These are phyloP conservation scores for Escovopsis sp. DNA, from an alignment of 2,329 filamentous ascomycete genomes.

Conservation along the genomic window DNA sequence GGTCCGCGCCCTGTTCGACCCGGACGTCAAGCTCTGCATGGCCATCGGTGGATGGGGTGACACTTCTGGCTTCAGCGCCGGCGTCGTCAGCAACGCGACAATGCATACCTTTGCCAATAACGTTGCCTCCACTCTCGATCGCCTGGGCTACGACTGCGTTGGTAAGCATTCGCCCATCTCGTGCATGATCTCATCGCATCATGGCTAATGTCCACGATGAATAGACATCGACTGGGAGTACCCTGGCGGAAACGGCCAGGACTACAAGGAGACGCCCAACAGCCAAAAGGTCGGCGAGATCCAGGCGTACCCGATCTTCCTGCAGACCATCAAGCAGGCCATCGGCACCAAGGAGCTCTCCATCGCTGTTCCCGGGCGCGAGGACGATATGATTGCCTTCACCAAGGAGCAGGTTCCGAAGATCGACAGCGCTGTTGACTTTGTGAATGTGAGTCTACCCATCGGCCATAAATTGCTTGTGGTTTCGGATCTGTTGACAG, in stretches of 20 bases:
- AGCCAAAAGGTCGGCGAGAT: conserved; percentile 43
- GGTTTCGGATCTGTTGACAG: not conserved
- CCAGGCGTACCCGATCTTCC: conserved; percentile 42
- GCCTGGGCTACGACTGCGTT: conserved; percentile 44
- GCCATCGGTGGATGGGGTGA: conserved; percentile 54
- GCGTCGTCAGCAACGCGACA: conserved; percentile 28
- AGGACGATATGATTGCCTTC: conserved; percentile 53
- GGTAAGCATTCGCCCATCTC: conserved; percentile 19
- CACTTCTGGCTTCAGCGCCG: conserved; percentile 36
- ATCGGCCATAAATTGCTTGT: fast-evolving
- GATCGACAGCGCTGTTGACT: conserved; percentile 46
- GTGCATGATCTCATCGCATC: not conserved
- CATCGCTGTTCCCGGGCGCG: conserved; percentile 48
- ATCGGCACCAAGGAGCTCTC: conserved; percentile 49
- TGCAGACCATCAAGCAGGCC: conserved; percentile 40
- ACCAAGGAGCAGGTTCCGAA: conserved; percentile 37
- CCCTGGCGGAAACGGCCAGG: conserved; percentile 47
- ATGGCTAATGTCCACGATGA: not conserved
- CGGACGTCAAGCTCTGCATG: conserved; percentile 43
- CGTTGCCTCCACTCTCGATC: conserved; percentile 35
- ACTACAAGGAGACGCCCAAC: conserved; percentile 51
- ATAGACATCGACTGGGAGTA: conserved; percentile 54
- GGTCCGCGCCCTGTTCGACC: conserved; percentile 35
- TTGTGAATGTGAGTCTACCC: conserved; percentile 34
- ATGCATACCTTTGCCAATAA: conserved; percentile 41